phyloP scores from a whole-genome alignment of 2,329 filamentous ascomycete species.

The Magnaporthales sp. region DNA sequence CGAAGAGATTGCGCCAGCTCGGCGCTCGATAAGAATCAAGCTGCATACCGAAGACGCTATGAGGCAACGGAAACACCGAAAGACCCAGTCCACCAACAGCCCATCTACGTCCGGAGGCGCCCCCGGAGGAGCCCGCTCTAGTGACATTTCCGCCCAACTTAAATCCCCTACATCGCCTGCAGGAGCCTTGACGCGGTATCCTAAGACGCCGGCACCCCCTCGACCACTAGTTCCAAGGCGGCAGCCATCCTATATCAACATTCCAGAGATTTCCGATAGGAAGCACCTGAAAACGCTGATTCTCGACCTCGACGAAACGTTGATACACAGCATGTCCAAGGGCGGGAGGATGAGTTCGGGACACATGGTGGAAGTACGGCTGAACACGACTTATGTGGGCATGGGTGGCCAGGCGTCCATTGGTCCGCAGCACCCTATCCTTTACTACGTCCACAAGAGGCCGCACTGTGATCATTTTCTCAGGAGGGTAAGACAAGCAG shows the following conservation, averaged over 20 bases:
- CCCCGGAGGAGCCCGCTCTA: conserved; percentile 22
- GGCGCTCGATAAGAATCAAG: conserved; percentile 85
- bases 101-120: conserved; percentile 28
- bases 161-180: conserved; percentile 89
- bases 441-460: conserved; percentile 98
- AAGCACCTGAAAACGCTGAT: conserved; percentile 85
- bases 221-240: conserved; percentile 82
- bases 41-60: conserved; percentile 72
- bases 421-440: conserved; percentile 85
- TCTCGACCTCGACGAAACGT: conserved; percentile 89
- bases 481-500: conserved; percentile 53
- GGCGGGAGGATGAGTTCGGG: conserved; percentile 92
- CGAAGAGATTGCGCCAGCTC: conserved; percentile 59
- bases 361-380: conserved; percentile 96
- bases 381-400: conserved; percentile 63
- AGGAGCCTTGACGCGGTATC: conserved; percentile 75
- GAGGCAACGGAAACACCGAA: conserved; percentile 63
- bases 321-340: conserved; percentile 97
- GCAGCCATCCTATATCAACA: conserved; percentile 76
- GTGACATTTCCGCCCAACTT: conserved; percentile 65
- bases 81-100: conserved; percentile 41
- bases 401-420: conserved; percentile 56
- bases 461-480: conserved; percentile 96
- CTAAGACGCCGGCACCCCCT: conserved; percentile 80
- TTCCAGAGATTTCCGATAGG: conserved; percentile 34